Conservation (phyloP, 2,329 filamentous ascomycete genomes). For the Gyromitra esculenta region DNA sequence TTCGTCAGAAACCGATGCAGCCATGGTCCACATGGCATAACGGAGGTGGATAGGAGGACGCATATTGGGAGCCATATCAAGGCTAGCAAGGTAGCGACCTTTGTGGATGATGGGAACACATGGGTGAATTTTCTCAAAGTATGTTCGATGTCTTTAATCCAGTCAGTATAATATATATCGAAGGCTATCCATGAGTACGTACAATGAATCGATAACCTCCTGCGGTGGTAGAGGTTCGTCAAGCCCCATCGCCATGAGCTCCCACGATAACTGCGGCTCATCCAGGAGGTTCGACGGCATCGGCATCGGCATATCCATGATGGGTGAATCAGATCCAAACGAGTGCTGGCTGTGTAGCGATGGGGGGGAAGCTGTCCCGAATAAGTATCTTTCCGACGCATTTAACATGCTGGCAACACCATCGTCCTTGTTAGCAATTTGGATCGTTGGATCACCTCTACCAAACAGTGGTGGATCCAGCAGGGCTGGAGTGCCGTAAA, state of each 20-base stretch:
- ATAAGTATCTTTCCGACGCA: constrained; percentile 19
- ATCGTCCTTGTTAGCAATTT: constrained; percentile 50
- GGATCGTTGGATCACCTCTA: constrained; percentile 56
- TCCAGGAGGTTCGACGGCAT: constrained; percentile 39
- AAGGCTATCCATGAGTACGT: constrained; percentile 58
- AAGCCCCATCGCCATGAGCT: constrained; percentile 82
- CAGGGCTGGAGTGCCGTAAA: constrained; percentile 56
- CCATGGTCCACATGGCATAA: constrained; percentile 95
- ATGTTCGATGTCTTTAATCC: constrained; percentile 75
- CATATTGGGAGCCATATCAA: constrained; percentile 87
- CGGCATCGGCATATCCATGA: constrained; percentile 49
- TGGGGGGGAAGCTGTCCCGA: neutral
- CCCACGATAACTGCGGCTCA: constrained; percentile 67
- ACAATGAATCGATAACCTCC: constrained; percentile 87
- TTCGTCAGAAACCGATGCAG: constrained; percentile 85
- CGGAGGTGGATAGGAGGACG: constrained; percentile 86
- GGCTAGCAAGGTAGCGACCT: constrained; percentile 83
- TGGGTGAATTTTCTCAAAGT: constrained; percentile 89
- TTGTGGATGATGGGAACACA: constrained; percentile 89
- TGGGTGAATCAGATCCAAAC: constrained; percentile 36
- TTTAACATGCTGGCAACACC: constrained; percentile 23
- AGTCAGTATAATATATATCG: constrained; percentile 22
- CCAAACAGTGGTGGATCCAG: constrained; percentile 59
- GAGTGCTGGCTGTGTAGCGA: neutral
- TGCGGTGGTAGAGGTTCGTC: constrained; percentile 82